phyloP scores from a whole-genome alignment of 345 rosid species.

The Erysimum cheiranthoides region DNA sequence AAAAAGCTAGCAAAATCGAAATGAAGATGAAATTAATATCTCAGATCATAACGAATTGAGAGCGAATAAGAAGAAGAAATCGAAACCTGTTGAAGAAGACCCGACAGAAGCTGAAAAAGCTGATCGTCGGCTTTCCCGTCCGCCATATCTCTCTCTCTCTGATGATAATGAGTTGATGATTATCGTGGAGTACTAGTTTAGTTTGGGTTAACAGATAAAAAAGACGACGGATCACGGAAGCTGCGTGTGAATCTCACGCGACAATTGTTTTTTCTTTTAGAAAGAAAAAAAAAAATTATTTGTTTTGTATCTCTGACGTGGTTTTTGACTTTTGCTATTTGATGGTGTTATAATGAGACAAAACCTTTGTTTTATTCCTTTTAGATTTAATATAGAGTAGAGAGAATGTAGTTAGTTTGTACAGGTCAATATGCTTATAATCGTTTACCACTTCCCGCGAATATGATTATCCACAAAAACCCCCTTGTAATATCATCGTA shows the following conservation, averaged over 20 bases:
- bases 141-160: slow-evolving; percentile 38
- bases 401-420: neutral
- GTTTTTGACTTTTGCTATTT: neutral
- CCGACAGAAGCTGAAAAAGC: slow-evolving; percentile 73
- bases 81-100: slow-evolving; percentile 70
- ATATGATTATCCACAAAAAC: neutral
- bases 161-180: neutral
- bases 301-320: neutral
- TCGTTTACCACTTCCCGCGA: neutral
- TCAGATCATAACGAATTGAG: slow-evolving; percentile 1
- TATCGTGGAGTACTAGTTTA: neutral
- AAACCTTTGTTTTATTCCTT: neutral
- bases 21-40: neutral
- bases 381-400: neutral
- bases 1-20: neutral
- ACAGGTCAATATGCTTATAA: slow-evolving; percentile 4
- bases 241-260: slow-evolving; percentile 10
- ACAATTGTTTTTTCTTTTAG: neutral
- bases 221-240: neutral
- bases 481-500: neutral
- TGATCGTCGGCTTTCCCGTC: slow-evolving; percentile 63
- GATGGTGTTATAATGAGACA: no score
- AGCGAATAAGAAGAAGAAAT: neutral
- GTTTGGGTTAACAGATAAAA: neutral
- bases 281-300: no score